Evolutionary conservation across 108 stramenopile species (phyloP).

Genomic region (Stephanodiscus triporus): DNA sequence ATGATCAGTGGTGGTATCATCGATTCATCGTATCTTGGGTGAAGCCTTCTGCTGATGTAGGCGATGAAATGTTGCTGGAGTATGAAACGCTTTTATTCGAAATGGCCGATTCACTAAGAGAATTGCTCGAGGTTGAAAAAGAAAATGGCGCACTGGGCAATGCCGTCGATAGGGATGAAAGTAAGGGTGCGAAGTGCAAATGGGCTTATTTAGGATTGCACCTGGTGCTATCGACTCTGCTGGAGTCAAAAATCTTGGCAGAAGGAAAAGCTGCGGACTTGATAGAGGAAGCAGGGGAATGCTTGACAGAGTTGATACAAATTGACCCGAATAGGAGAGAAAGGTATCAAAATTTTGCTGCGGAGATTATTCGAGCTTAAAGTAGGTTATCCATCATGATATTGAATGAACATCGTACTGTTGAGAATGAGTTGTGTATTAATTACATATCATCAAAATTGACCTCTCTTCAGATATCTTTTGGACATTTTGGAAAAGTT

Average conservation of each 20-base stretch:
- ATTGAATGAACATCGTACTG: too few relatives aligned
- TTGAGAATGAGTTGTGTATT: too few relatives aligned
- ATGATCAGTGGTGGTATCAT: slow-evolving; percentile 99
- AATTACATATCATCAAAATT: too few relatives aligned
- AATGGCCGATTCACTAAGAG: slow-evolving; percentile 47
- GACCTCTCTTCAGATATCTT: too few relatives aligned
- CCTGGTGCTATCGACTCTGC: slow-evolving; percentile 41
- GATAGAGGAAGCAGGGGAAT: slow-evolving; percentile 33
- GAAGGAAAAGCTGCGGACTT: slow-evolving; percentile 17
- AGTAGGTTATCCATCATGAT: not conserved
- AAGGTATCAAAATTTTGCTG: slow-evolving; percentile 36
- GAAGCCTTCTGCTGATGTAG: slow-evolving; percentile 14
- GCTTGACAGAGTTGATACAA: slow-evolving; percentile 28
- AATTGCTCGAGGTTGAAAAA: slow-evolving; percentile 56
- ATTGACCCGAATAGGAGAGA: slow-evolving; percentile 48
- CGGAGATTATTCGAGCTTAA: slow-evolving; percentile 2
- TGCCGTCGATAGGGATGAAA: slow-evolving; percentile 28
- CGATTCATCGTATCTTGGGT: slow-evolving; percentile 64
- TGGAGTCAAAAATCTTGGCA: slow-evolving; percentile 15
- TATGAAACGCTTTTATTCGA: slow-evolving; percentile 42
- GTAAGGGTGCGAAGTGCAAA: slow-evolving; percentile 53
- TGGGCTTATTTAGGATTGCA: slow-evolving; percentile 54
- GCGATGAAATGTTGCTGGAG: slow-evolving; percentile 18
- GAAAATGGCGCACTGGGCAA: slow-evolving; percentile 51
- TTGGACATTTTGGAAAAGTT: too few relatives aligned